Percentiles rank a stretch among this genome's conserved stretches.
Evolutionary conservation across 108 stramenopile species (phyloP).

Genomic region (Cylindrotheca closterium): DNA sequence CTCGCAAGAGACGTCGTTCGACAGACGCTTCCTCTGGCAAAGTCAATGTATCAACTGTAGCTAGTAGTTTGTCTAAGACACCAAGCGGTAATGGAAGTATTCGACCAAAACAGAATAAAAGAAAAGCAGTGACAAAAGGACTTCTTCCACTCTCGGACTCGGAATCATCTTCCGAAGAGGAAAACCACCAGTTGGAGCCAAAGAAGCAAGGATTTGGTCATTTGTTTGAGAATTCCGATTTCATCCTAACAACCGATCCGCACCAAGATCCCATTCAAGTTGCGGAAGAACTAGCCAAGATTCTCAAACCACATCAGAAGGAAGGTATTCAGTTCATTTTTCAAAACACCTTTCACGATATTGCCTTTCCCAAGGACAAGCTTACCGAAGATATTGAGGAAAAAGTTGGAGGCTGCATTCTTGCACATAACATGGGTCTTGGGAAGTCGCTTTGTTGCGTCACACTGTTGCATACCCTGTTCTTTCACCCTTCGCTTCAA

Average conservation of each 20-base stretch:
- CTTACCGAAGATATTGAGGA: neutral
- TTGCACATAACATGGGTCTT: conserved; percentile 77
- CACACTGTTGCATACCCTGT: conserved; percentile 58
- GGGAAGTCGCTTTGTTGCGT: conserved; percentile 55
- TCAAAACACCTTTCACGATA: conserved; percentile 57
- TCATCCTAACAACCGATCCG: conserved; percentile 9
- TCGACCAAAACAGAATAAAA: too few species aligned
- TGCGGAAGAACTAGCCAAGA: conserved; percentile 35
- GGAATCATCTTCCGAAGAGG: too few species aligned
- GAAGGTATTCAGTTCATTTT: conserved; percentile 74
- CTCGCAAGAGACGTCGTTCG: too few species aligned
- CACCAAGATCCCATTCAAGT: conserved; percentile 25
- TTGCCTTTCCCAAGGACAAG: conserved; percentile 13
- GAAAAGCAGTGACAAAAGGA: too few species aligned
- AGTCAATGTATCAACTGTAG: too few species aligned
- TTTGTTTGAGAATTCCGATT: neutral
- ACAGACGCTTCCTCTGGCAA: too few species aligned
- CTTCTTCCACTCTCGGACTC: too few species aligned
- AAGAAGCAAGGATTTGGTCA: too few species aligned
- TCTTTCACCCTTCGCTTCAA: conserved; percentile 40
- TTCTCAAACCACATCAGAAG: conserved; percentile 71
- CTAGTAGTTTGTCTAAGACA: too few species aligned
- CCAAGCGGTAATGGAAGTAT: too few species aligned
- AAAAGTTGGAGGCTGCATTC: conserved; percentile 59
- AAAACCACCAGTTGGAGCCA: too few species aligned